Base-by-base conservation (phyloP, 108 stramenopile genomes). In the Mediolabrus comicus region DNA sequence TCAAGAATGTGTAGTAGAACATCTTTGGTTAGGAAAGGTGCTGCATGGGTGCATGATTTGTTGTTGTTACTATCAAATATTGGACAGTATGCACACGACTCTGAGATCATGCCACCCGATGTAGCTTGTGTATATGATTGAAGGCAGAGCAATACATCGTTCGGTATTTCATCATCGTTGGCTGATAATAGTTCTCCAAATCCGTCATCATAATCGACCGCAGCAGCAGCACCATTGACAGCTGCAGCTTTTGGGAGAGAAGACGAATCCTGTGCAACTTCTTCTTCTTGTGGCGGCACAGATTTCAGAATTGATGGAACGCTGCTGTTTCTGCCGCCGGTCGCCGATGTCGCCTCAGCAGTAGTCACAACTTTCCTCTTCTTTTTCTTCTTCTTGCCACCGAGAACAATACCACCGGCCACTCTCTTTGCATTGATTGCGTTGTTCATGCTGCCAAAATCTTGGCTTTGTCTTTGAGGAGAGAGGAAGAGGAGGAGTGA, bases 51-150 rank as follows among this genome's bases (percentile, higher is more conserved):
- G n/a, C 67, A 28, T n/a, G 26, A 57, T 11, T 27, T 62, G 0
- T 19, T 60, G 31, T 17, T 30, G 29, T 13, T 10, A n/a, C 27
- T 53, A 13, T 16, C 19, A 32, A 66, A 70, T 67, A 78, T 78
- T 29, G 77, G 77, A 32, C 69, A 71, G 33, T 78, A 78, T 22
- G 77, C 77, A 39, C 70, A 78, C 3, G 69, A 54, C 55, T 78
- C 77, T 3, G 65, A 59, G 12, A 55, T 49, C 34, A 53, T 62
- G 26, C 75, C 72, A 6, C 43, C 25, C 12, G 28, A 31, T 11
- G 69, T 55, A 12, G 46, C 19, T 49, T 43, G 60, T 5, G 77
- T 78, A 43, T 67, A 67, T 1, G 67, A 41, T 58, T 67, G 77
- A 11, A 78, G 65, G 28, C 77, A 71, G 53, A 78, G 24, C 4